These are phyloP conservation scores for Glycine latifolia DNA, from an alignment of 306 rosid genomes.

Conservation along the genomic window DNA sequence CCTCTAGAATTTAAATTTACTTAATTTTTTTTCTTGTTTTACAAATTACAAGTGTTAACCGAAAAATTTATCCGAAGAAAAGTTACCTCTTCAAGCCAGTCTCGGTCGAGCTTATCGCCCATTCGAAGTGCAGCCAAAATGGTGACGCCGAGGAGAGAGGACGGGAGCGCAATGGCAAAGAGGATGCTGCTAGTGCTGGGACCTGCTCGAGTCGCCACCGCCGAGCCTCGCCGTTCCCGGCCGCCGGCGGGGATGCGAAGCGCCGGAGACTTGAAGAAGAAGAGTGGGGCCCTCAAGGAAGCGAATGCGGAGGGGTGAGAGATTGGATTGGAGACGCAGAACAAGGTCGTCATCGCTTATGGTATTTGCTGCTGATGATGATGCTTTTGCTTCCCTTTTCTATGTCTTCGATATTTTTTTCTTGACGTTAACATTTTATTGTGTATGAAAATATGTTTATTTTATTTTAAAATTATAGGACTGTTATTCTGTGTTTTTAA, in stretches of 20 bases:
- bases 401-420: too few relatives aligned
- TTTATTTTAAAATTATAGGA: not conserved
- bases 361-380: not conserved
- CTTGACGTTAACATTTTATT: too few relatives aligned
- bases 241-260: conserved; percentile 18
- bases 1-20: too few relatives aligned
- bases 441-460: too few relatives aligned
- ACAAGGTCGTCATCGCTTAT: conserved; percentile 61
- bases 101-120: conserved; percentile 71
- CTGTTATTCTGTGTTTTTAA: not conserved
- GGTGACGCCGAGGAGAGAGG: conserved; percentile 72
- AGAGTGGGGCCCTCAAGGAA: conserved; percentile 39
- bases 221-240: conserved; percentile 46
- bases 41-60: too few relatives aligned
- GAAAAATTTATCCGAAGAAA: not conserved
- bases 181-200: conserved; percentile 61
- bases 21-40: too few relatives aligned
- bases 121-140: conserved; percentile 67
- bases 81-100: conserved; percentile 77
- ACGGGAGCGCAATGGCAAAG: conserved; percentile 71
- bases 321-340: conserved; percentile 53
- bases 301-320: conserved; percentile 37
- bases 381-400: not conserved
- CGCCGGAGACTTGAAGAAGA: conserved; percentile 37
- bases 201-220: conserved; percentile 69